phyloP scores from a whole-genome alignment of 345 rosid genomes.

The Syzygium aromaticum region DNA sequence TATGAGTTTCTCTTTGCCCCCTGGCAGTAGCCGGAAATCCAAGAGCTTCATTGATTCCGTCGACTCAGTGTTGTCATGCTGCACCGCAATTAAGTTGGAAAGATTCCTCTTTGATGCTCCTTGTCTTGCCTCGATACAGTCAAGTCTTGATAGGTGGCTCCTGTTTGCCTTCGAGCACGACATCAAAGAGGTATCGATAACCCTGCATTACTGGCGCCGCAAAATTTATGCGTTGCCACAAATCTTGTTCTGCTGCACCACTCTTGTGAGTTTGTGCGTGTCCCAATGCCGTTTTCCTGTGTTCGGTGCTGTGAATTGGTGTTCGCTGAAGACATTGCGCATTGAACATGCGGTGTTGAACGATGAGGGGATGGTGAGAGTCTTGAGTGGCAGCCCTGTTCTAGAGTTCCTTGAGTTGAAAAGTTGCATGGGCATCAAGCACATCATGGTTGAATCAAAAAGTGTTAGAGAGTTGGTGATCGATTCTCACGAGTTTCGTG shows the following conservation, averaged over 20 bases:
- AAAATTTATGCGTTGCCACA: not conserved
- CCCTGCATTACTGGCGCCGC: not conserved
- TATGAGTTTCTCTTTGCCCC: not conserved
- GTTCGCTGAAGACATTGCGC: not conserved
- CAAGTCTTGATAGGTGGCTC: not conserved
- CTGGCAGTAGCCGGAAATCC: not conserved
- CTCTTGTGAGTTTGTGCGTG: not conserved
- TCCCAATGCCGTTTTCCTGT: not conserved
- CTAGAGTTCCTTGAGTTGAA: not conserved
- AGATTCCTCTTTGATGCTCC: not conserved
- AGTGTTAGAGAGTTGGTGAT: not conserved
- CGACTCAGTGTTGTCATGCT: not conserved
- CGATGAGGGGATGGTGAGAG: not conserved
- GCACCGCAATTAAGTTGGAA: not conserved
- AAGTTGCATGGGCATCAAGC: not conserved
- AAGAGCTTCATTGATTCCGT: not conserved
- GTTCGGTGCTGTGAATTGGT: not conserved
- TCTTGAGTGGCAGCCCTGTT: not conserved
- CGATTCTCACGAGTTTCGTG: not conserved
- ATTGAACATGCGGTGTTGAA: not conserved
- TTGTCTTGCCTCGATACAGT: not conserved
- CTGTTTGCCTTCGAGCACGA: not conserved
- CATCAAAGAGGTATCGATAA: not conserved
- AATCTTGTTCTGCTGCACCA: not conserved
- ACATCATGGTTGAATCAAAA: not conserved